Evolutionary conservation across 257 asterid genomes (phyloP), one percentile per base, ranked within the genome.

Genomic region (Plectranthus barbatus): DNA sequence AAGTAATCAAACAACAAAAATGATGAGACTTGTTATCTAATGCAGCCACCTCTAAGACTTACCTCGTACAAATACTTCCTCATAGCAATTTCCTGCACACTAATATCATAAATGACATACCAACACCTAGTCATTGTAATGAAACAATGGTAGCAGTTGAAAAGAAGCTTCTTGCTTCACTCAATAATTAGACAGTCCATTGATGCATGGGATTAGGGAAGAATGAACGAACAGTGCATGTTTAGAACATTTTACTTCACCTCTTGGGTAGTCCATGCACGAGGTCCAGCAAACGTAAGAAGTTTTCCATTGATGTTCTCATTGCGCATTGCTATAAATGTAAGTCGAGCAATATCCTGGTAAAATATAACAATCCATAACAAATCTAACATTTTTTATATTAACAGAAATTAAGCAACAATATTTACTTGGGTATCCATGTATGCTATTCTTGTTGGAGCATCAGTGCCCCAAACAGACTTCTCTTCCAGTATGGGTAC

Each of bases 181-280:
- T 26, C 44, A 24, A 9, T 41, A 60, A 41, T 14, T 24, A 64
- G n/a, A n/a, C n/a, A n/a, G n/a, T n/a, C n/a, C n/a, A n/a, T n/a
- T n/a, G n/a, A n/a, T n/a, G n/a, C n/a, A n/a, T 7, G 20, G 17
- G 11, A 29, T 26, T 39, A 15, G 20, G n/a, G 40, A 56, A n/a
- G 33, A 34, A 37, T 11, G 24, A 36, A 17, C 19, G 29, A 47
- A 14, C 4, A 14, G 8, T 17, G 1, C 12, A 33, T 41, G 23
- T 50, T 42, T 20, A 58, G 36, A 59, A 56, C 24, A 58, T 68
- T 60, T 9, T 33, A 55, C 55, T 64, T 75, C 80, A 92, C 98
- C 97, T 92, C 99, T 78, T 92, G 99, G 56, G 96, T 87, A 49
- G 97, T 92, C 99, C 99, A 92, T 26, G 99, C 99, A 71, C 97